Base-by-base conservation (phyloP, 805 yeast species). In the Yarrowia bubula region DNA sequence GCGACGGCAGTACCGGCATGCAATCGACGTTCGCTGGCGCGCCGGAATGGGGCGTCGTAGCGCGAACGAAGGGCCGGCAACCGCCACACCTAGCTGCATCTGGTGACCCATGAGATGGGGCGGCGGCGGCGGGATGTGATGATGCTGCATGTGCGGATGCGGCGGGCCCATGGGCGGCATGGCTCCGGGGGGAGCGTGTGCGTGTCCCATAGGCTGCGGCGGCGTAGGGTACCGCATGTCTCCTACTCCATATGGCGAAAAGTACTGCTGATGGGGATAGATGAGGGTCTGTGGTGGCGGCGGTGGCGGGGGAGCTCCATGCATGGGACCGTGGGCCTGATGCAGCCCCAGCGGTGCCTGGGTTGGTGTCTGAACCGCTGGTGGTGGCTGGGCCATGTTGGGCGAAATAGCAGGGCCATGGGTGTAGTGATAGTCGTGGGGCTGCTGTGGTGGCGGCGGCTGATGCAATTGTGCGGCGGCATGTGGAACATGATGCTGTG, bases 1-100 rank as follows among this genome's bases (percentile, higher is more conserved):
- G 10, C 75, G 69, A 9, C 75, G 70, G 61, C 75, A 72, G 63
- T 72, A 71, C 42, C 75, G 69, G 64, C 75, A 72, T 11, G 75
- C 75, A 13, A 72, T 71, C 10, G 75, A 72, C 22, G 72, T 71
- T 22, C 75, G 66, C 65, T 72, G 75, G 6, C 75, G 66, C 8
- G 64, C 67, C 15, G 66, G 66, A 15, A 37, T 55, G 35, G 62
- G 62, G 6, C 62, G 35, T 55, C 62, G 35, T 31, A 55, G 47
- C 2, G 62, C 62, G 31, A 55, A 55, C 28, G 47, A 39, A 7
- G 62, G 62, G 28, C 57, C 57, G 6, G 42, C 33, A 11, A 50
- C 57, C 9, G 43, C 57, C 43, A 50, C 57, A 0, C 43, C 57
- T 1, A 50, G 57, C 32, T 18, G 57, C 57, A 50, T 50, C 43